Base-by-base conservation (phyloP, 2,329 filamentous ascomycete species). In the Colletotrichum horii region DNA sequence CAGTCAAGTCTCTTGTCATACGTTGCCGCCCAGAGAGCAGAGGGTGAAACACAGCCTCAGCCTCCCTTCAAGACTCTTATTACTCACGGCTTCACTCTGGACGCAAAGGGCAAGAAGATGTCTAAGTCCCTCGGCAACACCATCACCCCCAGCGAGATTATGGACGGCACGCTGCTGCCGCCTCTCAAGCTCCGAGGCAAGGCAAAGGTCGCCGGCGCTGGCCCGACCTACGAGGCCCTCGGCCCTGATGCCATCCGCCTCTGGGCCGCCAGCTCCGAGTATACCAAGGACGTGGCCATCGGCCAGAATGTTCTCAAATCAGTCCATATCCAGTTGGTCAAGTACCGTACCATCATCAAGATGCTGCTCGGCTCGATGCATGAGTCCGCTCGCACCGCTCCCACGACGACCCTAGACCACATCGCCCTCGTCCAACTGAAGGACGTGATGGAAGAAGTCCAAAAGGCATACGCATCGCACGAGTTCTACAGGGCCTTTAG, bases 41-140 rank as follows among this genome's bases (percentile, higher is more conserved):
- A 82, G 34, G 80, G 81, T 22, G 81, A 79, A 5, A 70, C 76
- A 3, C 66, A 70, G 38, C 71, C 86, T 52, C 79, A 76, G 78
- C 79, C 96, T 0, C 97, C 97, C 0, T 99, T 97, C 87, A 94
- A 93, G 81, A 94, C 92, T 5, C 88, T 99, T n/a, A 93, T 98
- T 76, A 99, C 97, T 0, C 97, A 99, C 82, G 97, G 97, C 1
- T 99, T 99, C 83, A 96, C 95, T 0, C 91, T 99, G 3, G 97
- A 99, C 80, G 90, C 94, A 66, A 87, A 94, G 43, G 96, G 96
- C n/a, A 95, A 95, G 82, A 99, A 99, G 84, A 99, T 99, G 97
- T 98, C 96, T 82, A 99, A 99, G 84, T 98, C 96, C 0, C 87
- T 98, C 2, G 97, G 97, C 19, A 99, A 99, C 81, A 93, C 94